Percentiles rank a stretch among this genome's conserved stretches.
These are phyloP conservation scores for Pseudocercospora vitis DNA, from an alignment of 2,329 filamentous ascomycete genomes.

Conservation along the genomic window DNA sequence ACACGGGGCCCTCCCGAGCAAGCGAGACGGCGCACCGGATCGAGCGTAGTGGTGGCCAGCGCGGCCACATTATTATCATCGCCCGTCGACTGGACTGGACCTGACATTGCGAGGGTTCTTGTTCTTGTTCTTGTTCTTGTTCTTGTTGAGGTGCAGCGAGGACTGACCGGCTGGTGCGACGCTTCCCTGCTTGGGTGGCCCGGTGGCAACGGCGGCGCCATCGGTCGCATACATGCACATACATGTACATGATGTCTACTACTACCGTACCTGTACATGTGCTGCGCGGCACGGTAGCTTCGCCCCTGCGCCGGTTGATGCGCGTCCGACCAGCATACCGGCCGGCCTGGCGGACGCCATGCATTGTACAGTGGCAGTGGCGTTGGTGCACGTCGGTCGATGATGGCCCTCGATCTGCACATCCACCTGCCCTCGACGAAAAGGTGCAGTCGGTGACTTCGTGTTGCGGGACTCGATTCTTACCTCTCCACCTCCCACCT, in stretches of 20 bases:
- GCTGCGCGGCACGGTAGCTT: conserved; percentile 8
- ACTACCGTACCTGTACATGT: background rate
- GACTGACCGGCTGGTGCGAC: background rate
- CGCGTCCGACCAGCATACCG: conserved; percentile 16
- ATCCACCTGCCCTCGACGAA: conserved; percentile 3
- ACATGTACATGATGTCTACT: background rate
- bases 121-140: too few relatives aligned
- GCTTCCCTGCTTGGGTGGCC: background rate
- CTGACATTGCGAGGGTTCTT: background rate
- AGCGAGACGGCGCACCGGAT: background rate
- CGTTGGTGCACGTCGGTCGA: background rate
- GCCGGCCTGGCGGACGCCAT: conserved; percentile 9
- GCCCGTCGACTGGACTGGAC: background rate
- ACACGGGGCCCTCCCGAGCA: background rate
- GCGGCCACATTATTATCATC: too few relatives aligned
- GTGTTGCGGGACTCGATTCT: conserved; percentile 8
- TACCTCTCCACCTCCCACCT: conserved; percentile 2
- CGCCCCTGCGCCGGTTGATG: conserved; percentile 18
- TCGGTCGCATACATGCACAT: background rate
- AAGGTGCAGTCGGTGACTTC: conserved; percentile 11
- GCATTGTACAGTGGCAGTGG: conserved; percentile 13
- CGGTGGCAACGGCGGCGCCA: conserved; percentile 3
- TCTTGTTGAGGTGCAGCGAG: conserved; percentile 8
- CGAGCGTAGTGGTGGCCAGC: conserved; percentile 10
- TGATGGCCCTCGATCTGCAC: conserved; percentile 14